Evolutionary conservation across 495 filamentous ascomycete genomes (phyloP), one percentile per base, ranked within the genome.

Genomic region (Penicillium flavigenum): DNA sequence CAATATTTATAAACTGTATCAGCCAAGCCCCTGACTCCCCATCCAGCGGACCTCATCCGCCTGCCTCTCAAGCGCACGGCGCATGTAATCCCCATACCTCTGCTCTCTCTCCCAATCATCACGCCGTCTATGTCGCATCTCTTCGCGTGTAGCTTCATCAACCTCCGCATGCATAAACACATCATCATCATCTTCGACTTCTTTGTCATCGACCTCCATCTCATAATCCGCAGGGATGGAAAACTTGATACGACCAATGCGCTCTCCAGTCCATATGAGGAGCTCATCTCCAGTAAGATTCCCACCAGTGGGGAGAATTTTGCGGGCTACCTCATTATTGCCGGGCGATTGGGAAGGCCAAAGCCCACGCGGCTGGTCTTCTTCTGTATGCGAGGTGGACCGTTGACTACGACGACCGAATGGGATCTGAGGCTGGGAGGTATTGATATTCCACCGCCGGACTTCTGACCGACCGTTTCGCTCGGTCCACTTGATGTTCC

Each of bases 401-500:
- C 51, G 20, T 44, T 26, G 38, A 26, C 41, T 44, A 43, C 47
- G 32, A 39, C 54, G 29, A 20, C 51, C 54, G 22, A 61, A 65
- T 31, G 62, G 42, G 10, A 59, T 52, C 4, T 64, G 64, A 11
- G 65, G 63, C 12, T 67, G 58, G 12, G 70, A 70, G 8, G 69
- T 66, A 38, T 81, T 91, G 68, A 88, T 79, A 62, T 88, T 90
- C 73, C 86, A 88, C 16, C 83, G 82, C 26, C 93, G 84, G 43
- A 92, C 88, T 62, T 90, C 84, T n/a, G 86, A 85, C 52, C 85
- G 85, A 11, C 91, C 91, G 63, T 97, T 90, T 24, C 92, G 81
- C 72, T 98, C 93, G 24, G 94, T 82, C 92, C 93, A 97, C 72
- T 91, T 96, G 57, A 98, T 68, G 56, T 86, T 86, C 0, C 93